Evolutionary conservation across 2,329 filamentous ascomycete genomes (phyloP).

Genomic region (Claviceps africana): DNA sequence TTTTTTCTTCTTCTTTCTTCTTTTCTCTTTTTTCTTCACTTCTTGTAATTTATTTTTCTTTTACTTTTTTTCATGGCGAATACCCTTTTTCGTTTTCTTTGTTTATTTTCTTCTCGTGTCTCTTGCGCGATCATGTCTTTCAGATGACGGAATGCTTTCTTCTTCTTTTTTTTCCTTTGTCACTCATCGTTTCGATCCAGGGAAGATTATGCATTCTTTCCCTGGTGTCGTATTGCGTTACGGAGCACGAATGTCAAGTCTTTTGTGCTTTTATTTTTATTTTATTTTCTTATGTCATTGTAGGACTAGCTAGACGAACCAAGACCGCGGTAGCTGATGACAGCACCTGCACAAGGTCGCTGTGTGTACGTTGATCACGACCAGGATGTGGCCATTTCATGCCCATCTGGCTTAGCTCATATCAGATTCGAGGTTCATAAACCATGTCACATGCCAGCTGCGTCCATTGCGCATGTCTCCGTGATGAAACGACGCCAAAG

Average conservation of each 20-base stretch:
- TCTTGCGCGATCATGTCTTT: slow-evolving; percentile 12
- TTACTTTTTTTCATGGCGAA: too few relatives aligned
- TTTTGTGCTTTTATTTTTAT: slow-evolving; percentile 6
- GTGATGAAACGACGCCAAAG: too few relatives aligned
- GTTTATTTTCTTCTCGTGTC: background rate
- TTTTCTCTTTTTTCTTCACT: background rate
- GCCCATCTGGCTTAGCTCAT: slow-evolving; percentile 3
- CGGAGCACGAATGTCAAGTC: slow-evolving; percentile 5
- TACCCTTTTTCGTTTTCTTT: background rate
- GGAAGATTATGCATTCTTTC: background rate
- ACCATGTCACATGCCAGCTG: too few relatives aligned
- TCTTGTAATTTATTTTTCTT: background rate
- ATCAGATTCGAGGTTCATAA: slow-evolving; percentile 3
- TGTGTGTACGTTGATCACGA: slow-evolving; percentile 10
- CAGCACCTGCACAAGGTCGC: slow-evolving; percentile 5
- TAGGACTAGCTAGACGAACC: slow-evolving; percentile 9
- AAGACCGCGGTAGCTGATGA: background rate
- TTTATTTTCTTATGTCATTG: slow-evolving; percentile 4
- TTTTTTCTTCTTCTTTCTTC: background rate
- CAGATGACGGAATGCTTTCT: slow-evolving; percentile 11
- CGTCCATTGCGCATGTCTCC: too few relatives aligned
- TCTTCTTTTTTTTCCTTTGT: background rate
- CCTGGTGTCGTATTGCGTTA: slow-evolving; percentile 8
- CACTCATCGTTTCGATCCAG: slow-evolving; percentile 3
- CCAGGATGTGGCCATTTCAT: slow-evolving; percentile 6